Base-by-base conservation (phyloP, 345 rosid species). In the Turritis glabra region DNA sequence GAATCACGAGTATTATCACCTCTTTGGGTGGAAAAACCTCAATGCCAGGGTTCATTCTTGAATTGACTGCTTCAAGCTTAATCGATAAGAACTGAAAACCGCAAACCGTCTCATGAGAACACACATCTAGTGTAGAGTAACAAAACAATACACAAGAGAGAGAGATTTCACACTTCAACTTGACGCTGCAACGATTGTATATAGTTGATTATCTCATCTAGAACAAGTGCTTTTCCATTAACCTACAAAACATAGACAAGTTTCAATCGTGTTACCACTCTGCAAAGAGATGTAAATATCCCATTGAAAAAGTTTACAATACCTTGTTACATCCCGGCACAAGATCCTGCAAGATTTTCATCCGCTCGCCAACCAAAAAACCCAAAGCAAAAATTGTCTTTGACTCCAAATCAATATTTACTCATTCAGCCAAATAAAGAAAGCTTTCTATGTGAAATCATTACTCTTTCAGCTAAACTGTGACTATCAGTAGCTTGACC, bases 401-500 rank as follows among this genome's bases (percentile, higher is more conserved):
- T 25, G 2, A 29, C 10, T 18, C 61, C 15, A 40, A 32, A 55
- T 54, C 18, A 47, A 18, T 9, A 2, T 51, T 52, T 13, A 40
- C 77, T 37, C 23, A 67, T 35, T 30, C 12, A 59, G 19, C 14
- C 2, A 48, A 51, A 59, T 51, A 15, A 15, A 67, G 37, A 69
- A 64, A 67, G 46, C 23, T 19, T 41, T 9, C 18, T 35, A 71
- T 73, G 5, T n/a, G 0, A 44, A 51, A 33, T 51, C 25, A 57
- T 84, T 91, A 93, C 96, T 81, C 97, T 87, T 85, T 93, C 94
- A 23, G 98, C 98, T 69, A 93, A 83, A 79, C 97, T 93, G 84
- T 91, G 98, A 83, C 92, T 93, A 83, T 91, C 97, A 44, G 96
- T 91, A 69, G 98, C 98, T 81, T 93, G 97, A 58, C 98, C 98